Evolutionary conservation across 1,284 basidiomycete genomes (phyloP), one percentile per base, ranked within the genome.

Genomic region (Sphaerobolus stellatus): DNA sequence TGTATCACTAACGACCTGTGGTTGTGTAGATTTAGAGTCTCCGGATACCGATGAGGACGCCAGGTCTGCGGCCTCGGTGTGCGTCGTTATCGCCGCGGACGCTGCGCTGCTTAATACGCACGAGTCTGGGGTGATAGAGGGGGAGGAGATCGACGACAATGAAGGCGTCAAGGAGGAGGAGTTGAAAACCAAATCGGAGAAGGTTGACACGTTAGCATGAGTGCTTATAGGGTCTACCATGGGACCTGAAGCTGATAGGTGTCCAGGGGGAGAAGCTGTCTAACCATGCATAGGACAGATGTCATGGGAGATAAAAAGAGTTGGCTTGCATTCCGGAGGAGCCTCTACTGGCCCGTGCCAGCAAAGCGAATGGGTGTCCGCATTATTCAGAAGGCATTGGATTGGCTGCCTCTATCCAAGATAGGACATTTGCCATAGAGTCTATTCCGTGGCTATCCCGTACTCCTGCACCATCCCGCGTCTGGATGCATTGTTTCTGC

Each of bases 281-380:
- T n/a, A n/a, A n/a, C n/a, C n/a, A n/a, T n/a, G n/a, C n/a, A n/a
- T n/a, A n/a, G 62, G 52, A 63, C 59, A 59, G 41, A 41, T 31
- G 29, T 57, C 58, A 62, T 56, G 50, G 61, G 61, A 51, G 59
- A 56, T 60, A 59, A 60, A 62, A 60, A n/a, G 58, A 58, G 59
- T 61, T 63, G 57, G 54, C 56, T 66, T 68, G 68, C 69, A 71
- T 70, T 67, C 57, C 56, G 62, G 59, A 62, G 59, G 58, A 57
- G 41, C 41, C 22, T 24, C 22, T 13, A 49, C 51, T 54, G 63
- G 61, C 50, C 58, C 49, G 54, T 61, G 58, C 56, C 58, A 61
- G 53, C 57, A 53, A 57, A 58, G 46, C 50, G 46, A 47, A 48
- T 45, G 43, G 44, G 50, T 30, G 44, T 51, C 49, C 33, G 44